Evolutionary conservation across 148 eudicot species (phyloP).

Genomic region (Cornus suecica): DNA sequence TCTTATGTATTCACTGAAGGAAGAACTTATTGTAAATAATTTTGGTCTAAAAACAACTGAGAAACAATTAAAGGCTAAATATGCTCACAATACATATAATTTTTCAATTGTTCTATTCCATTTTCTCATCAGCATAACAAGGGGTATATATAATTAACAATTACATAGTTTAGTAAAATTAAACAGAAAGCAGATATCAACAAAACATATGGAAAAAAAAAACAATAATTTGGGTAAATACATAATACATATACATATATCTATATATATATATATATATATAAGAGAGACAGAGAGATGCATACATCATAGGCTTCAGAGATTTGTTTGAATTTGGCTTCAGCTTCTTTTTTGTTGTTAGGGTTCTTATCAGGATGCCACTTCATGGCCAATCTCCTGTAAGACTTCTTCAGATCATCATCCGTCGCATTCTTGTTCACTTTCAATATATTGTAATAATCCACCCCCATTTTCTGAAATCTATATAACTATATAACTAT

Average conservation of each 20-base stretch:
- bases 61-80: neutral
- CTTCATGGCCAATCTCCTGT: constrained; percentile 77
- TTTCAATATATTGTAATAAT: constrained; percentile 55
- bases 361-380: constrained; percentile 94
- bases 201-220: neutral
- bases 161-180: neutral
- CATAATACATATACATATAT: too few relatives aligned
- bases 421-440: constrained; percentile 64
- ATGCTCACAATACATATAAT: neutral
- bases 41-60: neutral
- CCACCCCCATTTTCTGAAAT: constrained; percentile 45
- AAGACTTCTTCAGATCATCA: constrained; percentile 77
- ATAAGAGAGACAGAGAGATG: neutral
- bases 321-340: constrained; percentile 70
- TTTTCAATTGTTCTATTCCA: too few relatives aligned
- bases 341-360: constrained; percentile 62
- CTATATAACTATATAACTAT: neutral
- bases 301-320: constrained; percentile 84
- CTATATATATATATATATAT: too few relatives aligned
- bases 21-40: too few relatives aligned
- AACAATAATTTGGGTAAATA: too few relatives aligned
- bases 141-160: neutral
- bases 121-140: neutral
- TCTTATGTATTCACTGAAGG: too few relatives aligned
- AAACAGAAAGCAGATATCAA: neutral